Percentiles rank a stretch among this genome's conserved stretches.
Evolutionary conservation across 148 eudicot species (phyloP).

Genomic region (Rheum nobile): DNA sequence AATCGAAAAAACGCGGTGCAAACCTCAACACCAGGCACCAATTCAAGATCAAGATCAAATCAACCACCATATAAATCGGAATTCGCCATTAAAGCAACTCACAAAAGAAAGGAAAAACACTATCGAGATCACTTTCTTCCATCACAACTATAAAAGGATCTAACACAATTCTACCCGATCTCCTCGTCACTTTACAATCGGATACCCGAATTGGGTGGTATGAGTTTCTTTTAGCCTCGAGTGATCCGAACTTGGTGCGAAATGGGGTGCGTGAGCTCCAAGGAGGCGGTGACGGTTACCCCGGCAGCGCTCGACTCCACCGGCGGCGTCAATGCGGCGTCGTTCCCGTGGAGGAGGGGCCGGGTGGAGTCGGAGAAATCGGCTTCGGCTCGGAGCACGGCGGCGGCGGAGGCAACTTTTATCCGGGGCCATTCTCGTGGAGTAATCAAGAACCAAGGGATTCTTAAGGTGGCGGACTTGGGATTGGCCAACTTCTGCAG

Average conservation of each 20-base stretch:
- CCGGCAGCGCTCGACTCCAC: constrained; percentile 56
- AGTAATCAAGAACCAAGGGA: constrained; percentile 70
- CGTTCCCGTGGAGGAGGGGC: neutral
- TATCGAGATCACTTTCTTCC: neutral
- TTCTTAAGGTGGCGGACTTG: constrained; percentile 85
- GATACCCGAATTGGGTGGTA: neutral
- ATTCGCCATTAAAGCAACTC: neutral
- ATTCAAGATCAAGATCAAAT: neutral
- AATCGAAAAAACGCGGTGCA: no score
- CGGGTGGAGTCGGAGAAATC: neutral
- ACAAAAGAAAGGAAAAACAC: neutral
- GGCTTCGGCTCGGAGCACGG: neutral
- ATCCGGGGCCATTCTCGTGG: constrained; percentile 80
- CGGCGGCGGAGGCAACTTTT: constrained; percentile 45
- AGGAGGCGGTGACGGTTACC: constrained; percentile 74
- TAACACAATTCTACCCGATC: no score
- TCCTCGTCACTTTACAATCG: neutral
- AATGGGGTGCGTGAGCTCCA: constrained; percentile 92
- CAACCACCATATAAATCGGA: neutral
- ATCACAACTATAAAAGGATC: neutral
- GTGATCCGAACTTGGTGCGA: neutral
- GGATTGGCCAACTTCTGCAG: constrained; percentile 73
- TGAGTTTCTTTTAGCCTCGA: neutral
- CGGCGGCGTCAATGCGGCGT: constrained; percentile 11
- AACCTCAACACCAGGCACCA: no score